These are phyloP conservation scores for Beauveria rudraprayagi DNA, from an alignment of 2,329 filamentous ascomycete species.

Conservation along the genomic window DNA sequence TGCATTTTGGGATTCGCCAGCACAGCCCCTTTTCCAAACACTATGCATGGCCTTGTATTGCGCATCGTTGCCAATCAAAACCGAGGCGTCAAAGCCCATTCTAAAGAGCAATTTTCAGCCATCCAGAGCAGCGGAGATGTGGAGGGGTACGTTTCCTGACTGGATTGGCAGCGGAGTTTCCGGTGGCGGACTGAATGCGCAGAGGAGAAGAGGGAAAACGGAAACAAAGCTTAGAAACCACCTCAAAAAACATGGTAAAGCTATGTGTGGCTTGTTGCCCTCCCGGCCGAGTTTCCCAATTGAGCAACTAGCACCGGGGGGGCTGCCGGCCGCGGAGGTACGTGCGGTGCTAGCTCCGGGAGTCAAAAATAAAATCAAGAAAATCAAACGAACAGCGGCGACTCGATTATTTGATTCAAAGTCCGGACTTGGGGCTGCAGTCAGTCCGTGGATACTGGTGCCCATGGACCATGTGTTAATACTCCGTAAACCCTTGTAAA, in stretches of 20 bases:
- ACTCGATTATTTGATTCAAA: background rate
- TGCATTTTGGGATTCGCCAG: background rate
- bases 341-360: background rate
- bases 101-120: too few species aligned
- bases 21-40: background rate
- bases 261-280: background rate
- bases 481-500: background rate
- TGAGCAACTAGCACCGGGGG: background rate
- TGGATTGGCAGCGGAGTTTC: too few species aligned
- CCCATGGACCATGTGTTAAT: too few species aligned
- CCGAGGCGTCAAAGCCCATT: too few species aligned
- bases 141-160: too few species aligned
- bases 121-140: too few species aligned
- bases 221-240: too few species aligned
- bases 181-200: background rate
- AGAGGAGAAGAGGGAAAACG: too few species aligned
- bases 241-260: background rate
- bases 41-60: too few species aligned
- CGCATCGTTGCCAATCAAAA: too few species aligned
- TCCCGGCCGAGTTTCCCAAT: slow-evolving; percentile 8
- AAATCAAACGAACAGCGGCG: background rate
- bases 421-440: background rate
- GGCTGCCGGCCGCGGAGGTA: background rate
- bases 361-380: background rate
- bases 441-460: too few species aligned